These are phyloP conservation scores for Crucihimalaya himalaica DNA, from an alignment of 345 rosid species.

Conservation along the genomic window DNA sequence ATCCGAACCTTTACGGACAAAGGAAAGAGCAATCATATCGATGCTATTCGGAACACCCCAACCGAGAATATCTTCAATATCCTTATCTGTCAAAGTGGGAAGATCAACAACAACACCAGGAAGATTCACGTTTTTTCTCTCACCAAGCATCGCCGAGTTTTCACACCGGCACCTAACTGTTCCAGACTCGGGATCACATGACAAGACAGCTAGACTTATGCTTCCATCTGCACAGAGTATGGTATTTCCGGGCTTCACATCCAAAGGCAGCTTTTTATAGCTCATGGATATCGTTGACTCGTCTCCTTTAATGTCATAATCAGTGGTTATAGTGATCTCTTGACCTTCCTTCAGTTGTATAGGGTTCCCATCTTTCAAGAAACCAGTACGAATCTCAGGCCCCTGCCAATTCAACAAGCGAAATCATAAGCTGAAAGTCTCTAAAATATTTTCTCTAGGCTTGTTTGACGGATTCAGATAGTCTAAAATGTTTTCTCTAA, in stretches of 20 bases:
- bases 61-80: constrained; percentile 73
- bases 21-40: constrained; percentile 90
- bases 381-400: constrained; percentile 76
- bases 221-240: constrained; percentile 91
- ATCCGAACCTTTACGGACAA: constrained; percentile 92
- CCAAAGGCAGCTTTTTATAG: constrained; percentile 80
- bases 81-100: constrained; percentile 86
- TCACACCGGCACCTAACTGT: constrained; percentile 87
- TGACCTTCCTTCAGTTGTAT: constrained; percentile 65
- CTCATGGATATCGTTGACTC: constrained; percentile 79
- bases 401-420: constrained; percentile 43
- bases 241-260: constrained; percentile 72
- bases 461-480: background rate
- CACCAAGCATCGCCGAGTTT: constrained; percentile 84
- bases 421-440: background rate
- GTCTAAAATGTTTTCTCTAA: background rate
- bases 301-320: constrained; percentile 71
- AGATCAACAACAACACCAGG: constrained; percentile 95
- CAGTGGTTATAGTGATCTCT: constrained; percentile 69
- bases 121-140: constrained; percentile 89
- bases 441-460: background rate
- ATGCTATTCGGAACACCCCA: constrained; percentile 91
- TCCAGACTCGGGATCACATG: constrained; percentile 69
- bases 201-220: constrained; percentile 65
- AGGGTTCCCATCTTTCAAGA: constrained; percentile 63